Conservation (phyloP, 164 flowering plant genomes). For the Aristolochia contorta region DNA sequence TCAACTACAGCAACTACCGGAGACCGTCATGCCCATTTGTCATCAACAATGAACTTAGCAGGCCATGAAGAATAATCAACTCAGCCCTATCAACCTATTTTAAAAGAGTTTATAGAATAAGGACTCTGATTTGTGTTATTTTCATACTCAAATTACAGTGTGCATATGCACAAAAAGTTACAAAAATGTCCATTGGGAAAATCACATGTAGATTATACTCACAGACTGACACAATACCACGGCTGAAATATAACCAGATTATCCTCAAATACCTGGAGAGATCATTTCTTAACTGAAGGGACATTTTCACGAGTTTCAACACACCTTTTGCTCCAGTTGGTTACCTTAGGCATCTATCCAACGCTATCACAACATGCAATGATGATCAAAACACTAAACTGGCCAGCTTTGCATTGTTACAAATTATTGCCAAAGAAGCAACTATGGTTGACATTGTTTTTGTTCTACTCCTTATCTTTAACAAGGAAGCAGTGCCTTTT, state of each 20-base stretch:
- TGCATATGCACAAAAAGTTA: not conserved
- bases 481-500: too few relatives aligned
- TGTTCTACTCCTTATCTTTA: too few relatives aligned
- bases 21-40: not conserved
- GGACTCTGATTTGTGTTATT: not conserved
- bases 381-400: too few relatives aligned
- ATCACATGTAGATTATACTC: not conserved
- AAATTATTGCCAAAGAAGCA: too few relatives aligned
- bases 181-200: not conserved
- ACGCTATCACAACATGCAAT: too few relatives aligned
- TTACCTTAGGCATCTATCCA: too few relatives aligned
- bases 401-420: too few relatives aligned
- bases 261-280: not conserved
- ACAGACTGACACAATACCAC: not conserved
- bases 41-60: slow-evolving; percentile 4
- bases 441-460: too few relatives aligned
- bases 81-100: not conserved
- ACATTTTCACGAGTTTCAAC: too few relatives aligned
- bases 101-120: not conserved
- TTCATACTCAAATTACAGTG: not conserved
- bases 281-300: not conserved
- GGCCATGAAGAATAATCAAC: not conserved
- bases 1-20: not conserved
- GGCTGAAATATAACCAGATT: not conserved
- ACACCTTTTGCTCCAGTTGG: too few relatives aligned